Percentiles rank a stretch among this genome's conserved stretches.
Conservation (phyloP, 176 grass and related monocot genomes). For the Metroxylon sagu region DNA sequence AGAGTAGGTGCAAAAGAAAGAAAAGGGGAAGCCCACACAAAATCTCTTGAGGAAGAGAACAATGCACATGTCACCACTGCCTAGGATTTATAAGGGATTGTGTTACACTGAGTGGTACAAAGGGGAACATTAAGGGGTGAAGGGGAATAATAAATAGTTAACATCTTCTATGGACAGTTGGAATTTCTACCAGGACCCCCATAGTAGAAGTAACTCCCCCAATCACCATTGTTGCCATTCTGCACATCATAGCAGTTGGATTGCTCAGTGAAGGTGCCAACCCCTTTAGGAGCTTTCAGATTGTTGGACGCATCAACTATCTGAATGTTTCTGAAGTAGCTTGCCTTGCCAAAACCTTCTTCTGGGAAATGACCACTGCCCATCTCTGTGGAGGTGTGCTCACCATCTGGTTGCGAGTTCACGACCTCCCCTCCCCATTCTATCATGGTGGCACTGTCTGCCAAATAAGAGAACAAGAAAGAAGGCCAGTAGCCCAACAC, state of each 20-base stretch:
- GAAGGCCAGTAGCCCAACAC: slow-evolving; percentile 81
- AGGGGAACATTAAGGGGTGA: slow-evolving; percentile 19
- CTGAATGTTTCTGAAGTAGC: slow-evolving; percentile 88
- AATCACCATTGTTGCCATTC: slow-evolving; percentile 87
- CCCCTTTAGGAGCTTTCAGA: slow-evolving; percentile 47
- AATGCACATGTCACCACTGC: too few relatives aligned
- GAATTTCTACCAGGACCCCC: slow-evolving; percentile 74
- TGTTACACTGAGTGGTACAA: slow-evolving; percentile 51
- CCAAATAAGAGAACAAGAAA: slow-evolving; percentile 71
- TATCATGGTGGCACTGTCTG: slow-evolving; percentile 72
- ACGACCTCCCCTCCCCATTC: slow-evolving; percentile 86
- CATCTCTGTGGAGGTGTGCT: slow-evolving; percentile 77
- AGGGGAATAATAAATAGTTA: not conserved
- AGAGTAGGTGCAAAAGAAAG: slow-evolving; percentile 18
- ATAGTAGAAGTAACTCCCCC: slow-evolving; percentile 78
- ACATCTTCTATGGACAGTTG: slow-evolving; percentile 55
- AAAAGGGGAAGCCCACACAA: not conserved
- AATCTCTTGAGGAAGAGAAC: too few relatives aligned
- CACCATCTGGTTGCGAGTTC: slow-evolving; percentile 61
- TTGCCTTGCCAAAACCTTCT: slow-evolving; percentile 76
- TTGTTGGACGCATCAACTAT: slow-evolving; percentile 73
- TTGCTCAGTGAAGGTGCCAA: slow-evolving; percentile 77
- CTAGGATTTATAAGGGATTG: slow-evolving; percentile 1
- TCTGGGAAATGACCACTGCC: slow-evolving; percentile 76
- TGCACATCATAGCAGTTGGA: slow-evolving; percentile 84